These are phyloP conservation scores for Quillaja saponaria DNA, from an alignment of 306 rosid species.

Conservation along the genomic window DNA sequence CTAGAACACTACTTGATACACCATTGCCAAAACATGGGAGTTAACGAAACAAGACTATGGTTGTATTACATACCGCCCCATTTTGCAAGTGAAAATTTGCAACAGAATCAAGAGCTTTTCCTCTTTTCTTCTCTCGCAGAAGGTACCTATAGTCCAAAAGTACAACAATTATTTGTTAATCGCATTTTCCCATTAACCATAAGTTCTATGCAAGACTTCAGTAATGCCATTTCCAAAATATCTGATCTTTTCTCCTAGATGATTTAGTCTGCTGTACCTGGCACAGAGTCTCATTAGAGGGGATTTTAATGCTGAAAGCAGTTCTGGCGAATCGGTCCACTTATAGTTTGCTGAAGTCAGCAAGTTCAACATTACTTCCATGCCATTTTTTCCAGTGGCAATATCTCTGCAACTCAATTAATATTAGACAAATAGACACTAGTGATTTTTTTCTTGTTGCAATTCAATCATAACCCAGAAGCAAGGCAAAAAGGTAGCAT, in stretches of 20 bases:
- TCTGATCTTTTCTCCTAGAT: constrained; percentile 13
- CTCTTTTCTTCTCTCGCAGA: constrained; percentile 93
- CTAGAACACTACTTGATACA: constrained; percentile 24
- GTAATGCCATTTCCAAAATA: constrained; percentile 21
- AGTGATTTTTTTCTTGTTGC: too few relatives aligned
- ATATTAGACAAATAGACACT: constrained; percentile 26
- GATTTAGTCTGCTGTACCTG: constrained; percentile 49
- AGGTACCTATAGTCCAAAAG: constrained; percentile 65
- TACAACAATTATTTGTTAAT: constrained; percentile 16
- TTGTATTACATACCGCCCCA: constrained; percentile 75
- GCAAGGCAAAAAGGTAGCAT: constrained; percentile 23
- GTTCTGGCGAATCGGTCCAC: constrained; percentile 63
- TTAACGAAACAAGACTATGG: constrained; percentile 1
- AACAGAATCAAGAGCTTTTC: constrained; percentile 92
- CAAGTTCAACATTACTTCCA: constrained; percentile 72
- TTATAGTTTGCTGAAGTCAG: constrained; percentile 66
- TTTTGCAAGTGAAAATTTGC: constrained; percentile 97
- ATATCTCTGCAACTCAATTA: constrained; percentile 53
- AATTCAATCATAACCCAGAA: too few relatives aligned
- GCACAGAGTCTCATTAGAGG: constrained; percentile 80
- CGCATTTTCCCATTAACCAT: neutral
- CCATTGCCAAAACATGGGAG: constrained; percentile 25
- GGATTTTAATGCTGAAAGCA: constrained; percentile 52
- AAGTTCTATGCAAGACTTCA: constrained; percentile 13
- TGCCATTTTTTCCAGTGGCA: constrained; percentile 60